Base-by-base conservation (phyloP, 495 filamentous ascomycete species). In the Neurospora pannonica region DNA sequence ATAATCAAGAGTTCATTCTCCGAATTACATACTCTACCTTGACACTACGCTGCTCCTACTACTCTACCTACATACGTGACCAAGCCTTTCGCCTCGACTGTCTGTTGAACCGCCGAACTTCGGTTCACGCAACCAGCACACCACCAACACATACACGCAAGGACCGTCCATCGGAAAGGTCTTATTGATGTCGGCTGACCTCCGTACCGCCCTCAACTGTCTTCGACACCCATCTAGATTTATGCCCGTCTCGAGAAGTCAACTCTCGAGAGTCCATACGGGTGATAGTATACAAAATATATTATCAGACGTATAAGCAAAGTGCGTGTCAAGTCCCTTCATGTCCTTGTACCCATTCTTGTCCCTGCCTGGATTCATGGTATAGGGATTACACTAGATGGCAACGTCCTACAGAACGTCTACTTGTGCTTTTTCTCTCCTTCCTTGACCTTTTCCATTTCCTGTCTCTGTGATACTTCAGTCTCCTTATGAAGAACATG, bases 131-230 rank as follows among this genome's bases (percentile, higher is more conserved):
- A 67, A 34, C 13, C 28, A 70, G 70, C 72, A 70, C 31, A 19
- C 60, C 8, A 70, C 62, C 70, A 71, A 24, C 17, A 62, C 38
- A 72, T 24, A 73, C n/a, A 43, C 42, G 37, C 71, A 77, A 75
- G 74, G 78, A 72, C 74, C 73, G 40, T 40, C 77, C 77, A 74
- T 72, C 73, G 69, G 40, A 82, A 83, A 80, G 74, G 75, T 82
- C 71, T 83, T 71, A 88, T 93, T 91, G 90, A 93, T 93, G 91
- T 93, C 91, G 89, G 89, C 90, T 90, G 89, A 91, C 84, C 84
- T 89, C 80, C 90, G 90, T 79, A 86, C 89, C 83, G 88, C 88
- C 79, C 87, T 90, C 78, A 87, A 90, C 75, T 92, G 90, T 79
- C 84, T 92, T 80, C 88, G 90, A 76, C 89, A 90, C 82, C 90